These are phyloP conservation scores for Leishmania gerbilli DNA, from an alignment of 208 protist genomes.

Conservation along the genomic window DNA sequence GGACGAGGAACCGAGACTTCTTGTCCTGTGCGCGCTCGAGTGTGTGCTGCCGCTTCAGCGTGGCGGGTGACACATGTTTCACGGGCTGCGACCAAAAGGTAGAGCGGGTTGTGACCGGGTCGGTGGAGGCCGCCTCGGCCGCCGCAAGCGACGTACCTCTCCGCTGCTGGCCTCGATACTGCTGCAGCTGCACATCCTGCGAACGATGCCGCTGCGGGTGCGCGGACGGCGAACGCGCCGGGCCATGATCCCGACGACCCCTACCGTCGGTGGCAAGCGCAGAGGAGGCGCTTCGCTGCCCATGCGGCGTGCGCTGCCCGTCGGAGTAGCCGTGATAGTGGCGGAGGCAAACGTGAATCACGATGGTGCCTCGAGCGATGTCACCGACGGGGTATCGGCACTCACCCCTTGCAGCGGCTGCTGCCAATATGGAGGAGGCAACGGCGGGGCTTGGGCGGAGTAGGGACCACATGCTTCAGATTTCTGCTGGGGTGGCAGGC, in stretches of 20 bases:
- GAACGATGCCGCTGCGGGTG: background rate
- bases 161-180: background rate
- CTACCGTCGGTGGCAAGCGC: background rate
- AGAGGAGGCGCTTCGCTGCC: slow-evolving; percentile 4
- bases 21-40: slow-evolving; percentile 61
- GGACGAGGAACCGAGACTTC: slow-evolving; percentile 57
- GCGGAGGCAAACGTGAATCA: background rate
- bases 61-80: slow-evolving; percentile 28
- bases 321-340: background rate
- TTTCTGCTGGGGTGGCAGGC: background rate
- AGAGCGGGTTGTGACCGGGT: slow-evolving; percentile 2
- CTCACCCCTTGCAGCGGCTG: background rate
- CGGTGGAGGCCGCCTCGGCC: background rate
- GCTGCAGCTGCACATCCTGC: background rate
- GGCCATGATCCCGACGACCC: background rate
- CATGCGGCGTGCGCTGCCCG: background rate
- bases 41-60: slow-evolving; percentile 56
- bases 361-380: background rate
- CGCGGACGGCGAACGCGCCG: too few species aligned
- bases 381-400: background rate
- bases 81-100: slow-evolving; percentile 65
- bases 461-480: background rate
- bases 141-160: background rate
- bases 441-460: background rate
- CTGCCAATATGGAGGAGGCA: background rate